Evolutionary conservation across 495 filamentous ascomycete genomes (phyloP).

Genomic region (Hypoxylon perforatum): DNA sequence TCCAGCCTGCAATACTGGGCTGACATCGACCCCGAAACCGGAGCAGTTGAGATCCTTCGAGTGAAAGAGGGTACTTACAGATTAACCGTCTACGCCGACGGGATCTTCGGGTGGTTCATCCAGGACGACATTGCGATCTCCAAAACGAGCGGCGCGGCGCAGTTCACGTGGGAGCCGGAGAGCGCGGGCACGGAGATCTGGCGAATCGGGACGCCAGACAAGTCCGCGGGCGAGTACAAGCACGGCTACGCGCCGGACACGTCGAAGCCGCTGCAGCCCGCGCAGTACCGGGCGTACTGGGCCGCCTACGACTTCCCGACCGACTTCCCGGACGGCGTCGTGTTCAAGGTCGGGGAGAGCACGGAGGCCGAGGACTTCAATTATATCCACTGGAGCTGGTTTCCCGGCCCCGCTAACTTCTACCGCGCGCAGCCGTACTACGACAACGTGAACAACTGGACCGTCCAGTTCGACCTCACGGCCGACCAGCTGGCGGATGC

Average conservation of each 20-base stretch:
- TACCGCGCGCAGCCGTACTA: constrained; percentile 37
- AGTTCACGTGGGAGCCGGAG: constrained; percentile 59
- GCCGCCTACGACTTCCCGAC: constrained; percentile 63
- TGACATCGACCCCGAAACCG: constrained; percentile 54
- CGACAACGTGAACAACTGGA: constrained; percentile 64
- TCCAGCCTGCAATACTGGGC: constrained; percentile 66
- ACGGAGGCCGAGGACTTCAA: constrained; percentile 59
- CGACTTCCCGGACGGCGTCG: constrained; percentile 64
- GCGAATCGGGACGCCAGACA: constrained; percentile 66
- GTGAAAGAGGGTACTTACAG: constrained; percentile 64
- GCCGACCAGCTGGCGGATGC: constrained; percentile 36
- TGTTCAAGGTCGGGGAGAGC: constrained; percentile 61
- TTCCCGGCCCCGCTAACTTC: constrained; percentile 53
- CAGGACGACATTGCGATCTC: constrained; percentile 55
- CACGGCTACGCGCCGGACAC: constrained; percentile 59
- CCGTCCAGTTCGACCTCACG: constrained; percentile 58
- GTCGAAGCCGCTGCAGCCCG: constrained; percentile 59
- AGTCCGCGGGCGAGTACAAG: constrained; percentile 64
- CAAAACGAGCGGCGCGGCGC: constrained; percentile 1
- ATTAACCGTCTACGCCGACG: constrained; percentile 65
- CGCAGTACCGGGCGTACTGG: constrained; percentile 66
- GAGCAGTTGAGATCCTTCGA: constrained; percentile 57
- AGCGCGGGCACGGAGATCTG: constrained; percentile 63
- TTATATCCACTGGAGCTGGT: constrained; percentile 66
- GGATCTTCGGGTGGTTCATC: constrained; percentile 64